Base-by-base conservation (phyloP, 495 filamentous ascomycete genomes). In the Penicillium malachiteum region DNA sequence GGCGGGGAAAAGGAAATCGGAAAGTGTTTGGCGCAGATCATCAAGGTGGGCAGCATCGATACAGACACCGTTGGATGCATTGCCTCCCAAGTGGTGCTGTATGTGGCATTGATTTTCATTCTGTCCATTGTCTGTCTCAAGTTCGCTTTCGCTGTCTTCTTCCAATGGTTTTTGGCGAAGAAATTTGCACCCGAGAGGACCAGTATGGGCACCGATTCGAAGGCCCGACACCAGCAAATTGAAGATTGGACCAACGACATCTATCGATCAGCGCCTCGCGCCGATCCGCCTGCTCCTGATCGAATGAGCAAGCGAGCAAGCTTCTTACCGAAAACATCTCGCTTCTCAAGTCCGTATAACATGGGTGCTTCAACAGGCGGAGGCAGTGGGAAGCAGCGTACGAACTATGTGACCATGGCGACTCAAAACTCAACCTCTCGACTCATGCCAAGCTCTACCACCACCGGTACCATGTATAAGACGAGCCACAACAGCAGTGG, bases 241-340 rank as follows among this genome's bases (percentile, higher is more conserved):
- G 95, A 99, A 71, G 93, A 97, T 59, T 99, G 95, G 95, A 87
- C 85, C 11, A 92, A 99, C 56, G 95, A 99, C 60, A 97, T 97
- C 63, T 97, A 97, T 64, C 86, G 91, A 30, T 87, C 92, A 10
- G 90, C 90, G 3, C 89, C 90, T 53, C 86, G 90, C 45, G 75
- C 81, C 1, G 92, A 96, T 56, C 73, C 84, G 48, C 78, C 78
- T 5, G 78, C 66, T 79, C 82, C 58, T 9, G 90, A 94, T 57
- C 80, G 88, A 35, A 71, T 74, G 40, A 90, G 81, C 78, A 97
- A 96, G 74, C 87, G 94, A 54, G 81, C 82, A 52, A 96, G 90
- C 69, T 78, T 73, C 91, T 74, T 78, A 87, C 58, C 95, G 81
- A 57, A 93, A 0, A 97, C 92, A 0, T 96, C 92, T 38, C 84